Percentiles rank a stretch among this genome's conserved stretches.
Evolutionary conservation across 768 basidiomycete species (phyloP).

Genomic region (Lactarius deliciosus): DNA sequence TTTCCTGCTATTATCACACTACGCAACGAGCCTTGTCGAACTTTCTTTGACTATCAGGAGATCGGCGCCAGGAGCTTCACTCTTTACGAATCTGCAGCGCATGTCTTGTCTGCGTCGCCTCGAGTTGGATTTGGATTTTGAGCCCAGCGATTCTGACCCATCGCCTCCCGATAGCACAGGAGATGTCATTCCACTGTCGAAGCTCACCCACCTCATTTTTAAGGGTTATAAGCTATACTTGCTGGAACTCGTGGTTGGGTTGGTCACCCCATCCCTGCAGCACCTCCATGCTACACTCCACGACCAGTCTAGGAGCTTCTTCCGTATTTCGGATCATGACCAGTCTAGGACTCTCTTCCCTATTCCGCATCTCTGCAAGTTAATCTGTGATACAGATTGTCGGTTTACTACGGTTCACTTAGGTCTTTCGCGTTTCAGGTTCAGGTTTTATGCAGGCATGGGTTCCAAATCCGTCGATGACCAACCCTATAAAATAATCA

Average conservation of each 20-base stretch:
- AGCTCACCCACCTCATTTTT: not conserved
- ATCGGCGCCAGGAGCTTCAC: not conserved
- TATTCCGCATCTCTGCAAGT: not conserved
- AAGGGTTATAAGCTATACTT: not conserved
- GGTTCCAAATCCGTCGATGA: not conserved
- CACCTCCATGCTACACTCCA: not conserved
- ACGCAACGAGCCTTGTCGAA: not conserved
- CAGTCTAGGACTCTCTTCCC: no score
- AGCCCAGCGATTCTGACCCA: no score
- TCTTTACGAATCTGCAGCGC: not conserved
- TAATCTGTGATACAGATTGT: not conserved
- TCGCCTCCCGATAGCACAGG: no score
- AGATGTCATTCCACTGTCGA: not conserved
- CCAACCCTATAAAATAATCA: not conserved
- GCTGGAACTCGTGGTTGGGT: not conserved
- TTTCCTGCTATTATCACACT: not conserved
- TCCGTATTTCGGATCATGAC: no score
- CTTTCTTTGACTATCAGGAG: not conserved
- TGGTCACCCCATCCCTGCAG: constrained; percentile 11
- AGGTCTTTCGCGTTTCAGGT: no score
- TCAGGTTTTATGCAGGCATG: not conserved
- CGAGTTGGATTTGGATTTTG: not conserved
- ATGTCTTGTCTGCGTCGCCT: not conserved
- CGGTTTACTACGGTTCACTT: not conserved
- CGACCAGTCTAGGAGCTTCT: no score